Conservation (phyloP, 352 stramenopile species). For the Phytophthora pinifolia region DNA sequence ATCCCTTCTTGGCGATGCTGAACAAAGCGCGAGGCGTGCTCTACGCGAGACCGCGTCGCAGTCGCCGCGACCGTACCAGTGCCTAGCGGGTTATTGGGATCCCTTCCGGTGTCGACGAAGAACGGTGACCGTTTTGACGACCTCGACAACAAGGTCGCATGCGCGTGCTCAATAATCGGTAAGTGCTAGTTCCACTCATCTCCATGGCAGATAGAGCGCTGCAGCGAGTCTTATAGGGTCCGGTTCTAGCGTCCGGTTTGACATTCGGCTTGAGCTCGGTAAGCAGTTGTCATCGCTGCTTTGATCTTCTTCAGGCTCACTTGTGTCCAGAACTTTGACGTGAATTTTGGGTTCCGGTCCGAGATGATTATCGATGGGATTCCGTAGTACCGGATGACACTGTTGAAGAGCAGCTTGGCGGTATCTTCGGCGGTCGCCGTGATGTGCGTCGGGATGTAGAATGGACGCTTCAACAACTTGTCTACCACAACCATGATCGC, state of each 20-base stretch:
- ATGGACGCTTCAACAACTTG: too few species aligned
- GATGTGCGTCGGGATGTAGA: too few species aligned
- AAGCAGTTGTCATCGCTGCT: slow-evolving; percentile 1
- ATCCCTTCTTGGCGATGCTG: not conserved
- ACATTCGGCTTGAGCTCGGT: slow-evolving; percentile 4
- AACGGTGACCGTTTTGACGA: slow-evolving; percentile 6
- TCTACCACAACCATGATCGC: too few species aligned
- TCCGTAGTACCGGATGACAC: too few species aligned
- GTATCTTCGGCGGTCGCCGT: too few species aligned
- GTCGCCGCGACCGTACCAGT: not conserved
- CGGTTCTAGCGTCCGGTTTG: not conserved
- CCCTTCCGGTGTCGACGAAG: not conserved
- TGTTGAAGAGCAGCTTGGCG: too few species aligned
- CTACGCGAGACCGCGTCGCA: not conserved
- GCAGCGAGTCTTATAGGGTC: slow-evolving; percentile 1
- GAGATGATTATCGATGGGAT: too few species aligned
- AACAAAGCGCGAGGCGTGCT: not conserved
- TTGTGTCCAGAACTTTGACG: too few species aligned
- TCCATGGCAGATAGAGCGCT: not conserved
- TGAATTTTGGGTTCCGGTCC: too few species aligned
- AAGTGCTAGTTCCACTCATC: slow-evolving; percentile 6
- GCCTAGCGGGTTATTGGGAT: not conserved
- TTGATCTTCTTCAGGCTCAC: too few species aligned
- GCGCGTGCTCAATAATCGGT: not conserved
- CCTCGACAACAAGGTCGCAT: slow-evolving; percentile 2